phyloP scores from a whole-genome alignment of 2,329 filamentous ascomycete genomes.

The Neonectria hederae region DNA sequence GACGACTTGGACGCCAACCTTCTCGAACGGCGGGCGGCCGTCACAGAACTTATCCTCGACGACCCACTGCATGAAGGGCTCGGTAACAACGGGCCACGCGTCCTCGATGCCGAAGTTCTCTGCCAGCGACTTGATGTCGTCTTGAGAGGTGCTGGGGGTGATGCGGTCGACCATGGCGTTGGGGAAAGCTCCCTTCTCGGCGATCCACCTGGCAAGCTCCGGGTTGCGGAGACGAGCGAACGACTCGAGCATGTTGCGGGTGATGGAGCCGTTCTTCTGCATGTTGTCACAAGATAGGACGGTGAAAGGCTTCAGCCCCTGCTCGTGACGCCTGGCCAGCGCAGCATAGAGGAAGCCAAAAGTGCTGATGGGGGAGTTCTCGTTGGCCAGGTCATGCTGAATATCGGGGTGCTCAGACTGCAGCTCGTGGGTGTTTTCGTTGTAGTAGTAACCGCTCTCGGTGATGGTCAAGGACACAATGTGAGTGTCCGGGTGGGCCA shows the following conservation, averaged over 20 bases:
- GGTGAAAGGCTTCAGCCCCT: slow-evolving; percentile 62
- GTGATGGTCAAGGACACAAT: slow-evolving; percentile 66
- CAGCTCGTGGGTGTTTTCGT: slow-evolving; percentile 66
- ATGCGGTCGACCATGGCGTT: slow-evolving; percentile 67
- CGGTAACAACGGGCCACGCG: slow-evolving; percentile 63
- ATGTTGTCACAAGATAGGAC: slow-evolving; percentile 66
- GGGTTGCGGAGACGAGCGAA: slow-evolving; percentile 60
- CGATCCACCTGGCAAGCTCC: slow-evolving; percentile 59
- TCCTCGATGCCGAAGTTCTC: slow-evolving; percentile 59
- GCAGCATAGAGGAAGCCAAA: slow-evolving; percentile 64
- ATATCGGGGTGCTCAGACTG: slow-evolving; percentile 59
- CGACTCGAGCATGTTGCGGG: slow-evolving; percentile 60
- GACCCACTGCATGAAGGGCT: slow-evolving; percentile 67
- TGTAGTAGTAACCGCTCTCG: slow-evolving; percentile 66
- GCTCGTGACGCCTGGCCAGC: slow-evolving; percentile 54
- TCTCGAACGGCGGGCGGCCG: slow-evolving; percentile 61
- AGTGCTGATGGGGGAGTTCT: slow-evolving; percentile 55
- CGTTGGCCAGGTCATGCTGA: slow-evolving; percentile 57
- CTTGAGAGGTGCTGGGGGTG: slow-evolving; percentile 58
- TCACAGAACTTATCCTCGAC: slow-evolving; percentile 62
- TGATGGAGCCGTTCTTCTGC: slow-evolving; percentile 65
- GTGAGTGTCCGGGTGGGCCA: slow-evolving; percentile 63
- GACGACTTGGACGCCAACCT: slow-evolving; percentile 63
- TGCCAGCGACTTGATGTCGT: slow-evolving; percentile 56
- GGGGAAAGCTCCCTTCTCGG: slow-evolving; percentile 59